Base-by-base conservation (phyloP, 1,284 basidiomycete species). In the Heterobasidion parviporum region DNA sequence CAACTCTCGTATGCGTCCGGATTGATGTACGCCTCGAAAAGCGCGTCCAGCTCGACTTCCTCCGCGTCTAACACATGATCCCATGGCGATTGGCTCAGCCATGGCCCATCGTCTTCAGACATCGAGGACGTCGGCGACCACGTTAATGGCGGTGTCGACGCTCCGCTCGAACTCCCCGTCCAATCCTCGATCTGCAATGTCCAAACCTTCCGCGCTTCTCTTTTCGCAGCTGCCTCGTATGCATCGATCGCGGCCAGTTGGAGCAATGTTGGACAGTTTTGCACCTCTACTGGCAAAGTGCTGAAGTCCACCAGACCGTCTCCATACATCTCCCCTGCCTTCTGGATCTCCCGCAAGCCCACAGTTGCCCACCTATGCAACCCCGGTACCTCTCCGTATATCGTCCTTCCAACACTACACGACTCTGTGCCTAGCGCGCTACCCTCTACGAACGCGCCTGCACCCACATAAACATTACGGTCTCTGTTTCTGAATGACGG, bases 1-100 rank as follows among this genome's bases (percentile, higher is more conserved):
- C 47, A 56, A 45, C 59, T 62, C 26, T 59, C 61, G 60, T 69
- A 73, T 54, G 67, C 62, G 41, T 68, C 66, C 34, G 65, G 60
- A 59, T 71, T 64, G 52, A 74, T 74, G 59, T 72, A 79, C 64
- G 67, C 56, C 12, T 67, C 65, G 60, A 79, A 76, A 35, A 46
- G 50, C 50, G 10, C 38, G 38, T 41, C 38, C 38, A 12, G 12
- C 3, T 41, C 38, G 12, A 41, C 38, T 6, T n/a, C 12, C 38
- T 41, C 15, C 15, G 5, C 12, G 38, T 12, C 38, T 41, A 41
- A 12, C 38, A 10, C 8, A 10, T 2, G 10, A 12, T 41, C 38
- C 38, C 38, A 41, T 10, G n/a, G 12, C n/a, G 38, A 3, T 41
- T 41, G 38, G 10, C 12, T 12, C n/a, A 41, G 38, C 38, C 26